phyloP scores from a whole-genome alignment of 352 stramenopile species.

The Globisporangium rhizosaccharum region DNA sequence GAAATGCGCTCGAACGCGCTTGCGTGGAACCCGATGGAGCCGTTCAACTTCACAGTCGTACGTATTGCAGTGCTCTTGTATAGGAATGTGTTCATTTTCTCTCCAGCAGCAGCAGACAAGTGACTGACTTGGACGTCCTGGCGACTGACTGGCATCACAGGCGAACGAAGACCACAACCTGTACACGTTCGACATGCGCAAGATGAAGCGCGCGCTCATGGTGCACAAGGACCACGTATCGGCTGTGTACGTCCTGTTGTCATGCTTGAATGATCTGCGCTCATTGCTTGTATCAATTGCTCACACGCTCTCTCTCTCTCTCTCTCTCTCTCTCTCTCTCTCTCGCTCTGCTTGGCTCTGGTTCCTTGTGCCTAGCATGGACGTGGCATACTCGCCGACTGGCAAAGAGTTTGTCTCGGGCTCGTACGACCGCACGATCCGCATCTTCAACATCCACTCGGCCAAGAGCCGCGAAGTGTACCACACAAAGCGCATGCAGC shows the following conservation, averaged over 20 bases:
- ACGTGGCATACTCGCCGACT: conserved; percentile 96
- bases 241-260: conserved; percentile 81
- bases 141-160: conserved; percentile 16
- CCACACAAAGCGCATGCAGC: conserved; percentile 99
- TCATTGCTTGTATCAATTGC: neutral
- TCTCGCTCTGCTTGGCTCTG: neutral
- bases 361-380: conserved; percentile 64
- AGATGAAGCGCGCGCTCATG: conserved; percentile 89
- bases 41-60: conserved; percentile 98
- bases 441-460: conserved; percentile 93
- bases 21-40: conserved; percentile 99
- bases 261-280: neutral
- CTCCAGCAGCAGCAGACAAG: neutral
- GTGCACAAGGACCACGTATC: conserved; percentile 99
- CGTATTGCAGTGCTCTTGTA: conserved; percentile 7
- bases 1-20: conserved; percentile 97
- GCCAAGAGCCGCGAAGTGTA: conserved; percentile 92
- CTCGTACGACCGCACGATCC: conserved; percentile 97
- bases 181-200: conserved; percentile 99
- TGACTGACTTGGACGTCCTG: neutral
- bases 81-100: neutral
- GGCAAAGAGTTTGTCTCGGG: conserved; percentile 97
- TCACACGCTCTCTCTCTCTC: neutral
- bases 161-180: conserved; percentile 99
- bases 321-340: neutral